Base-by-base conservation (phyloP, 352 stramenopile genomes). In the Pythium diclinum region DNA sequence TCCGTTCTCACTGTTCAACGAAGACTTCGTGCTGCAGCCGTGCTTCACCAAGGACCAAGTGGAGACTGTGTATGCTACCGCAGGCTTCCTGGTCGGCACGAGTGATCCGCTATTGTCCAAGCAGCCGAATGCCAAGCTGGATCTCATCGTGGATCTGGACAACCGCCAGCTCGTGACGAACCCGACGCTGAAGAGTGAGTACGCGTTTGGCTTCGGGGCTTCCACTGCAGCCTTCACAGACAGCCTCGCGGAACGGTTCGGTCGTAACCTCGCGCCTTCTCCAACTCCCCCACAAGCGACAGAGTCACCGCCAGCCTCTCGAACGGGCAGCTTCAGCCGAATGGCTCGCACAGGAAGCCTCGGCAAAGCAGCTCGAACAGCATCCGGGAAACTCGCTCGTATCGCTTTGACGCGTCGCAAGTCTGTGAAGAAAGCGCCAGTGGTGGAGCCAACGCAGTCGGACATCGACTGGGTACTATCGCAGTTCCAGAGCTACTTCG, bases 61-160 rank as follows among this genome's bases (percentile, higher is more conserved):
- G 14, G 64, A 49, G 0, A 21, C 66, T 0, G 44, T 85, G 40
- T 84, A 83, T 42, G 51, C 19, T 9, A 62, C 59, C 0, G 65
- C 46, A 33, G 78, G 80, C 3, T 91, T 80, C 40, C 66, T 92
- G 21, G 52, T 90, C 7, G 84, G 80, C 13, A 77, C 81, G 11
- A 90, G 62, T 59, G 74, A 79, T 23, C 73, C 76, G 11, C 61
- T 91, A 17, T 44, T 89, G 32, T 66, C 89, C 11, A 88, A 85
- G 52, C 67, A 68, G 36, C 70, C 76, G n/a, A 59, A 69, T n/a
- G 68, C 78, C 2, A 53, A 67, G 30, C 54, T 91, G 4, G 84
- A 91, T 52, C 42, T 89, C 23, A 74, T 92, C 4, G 64, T 93
- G 25, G 75, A 93, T 68, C 48, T 93, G 32, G 84, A 91, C 59